Base-by-base conservation (phyloP, 352 stramenopile genomes). In the Phytophthora pisi region DNA sequence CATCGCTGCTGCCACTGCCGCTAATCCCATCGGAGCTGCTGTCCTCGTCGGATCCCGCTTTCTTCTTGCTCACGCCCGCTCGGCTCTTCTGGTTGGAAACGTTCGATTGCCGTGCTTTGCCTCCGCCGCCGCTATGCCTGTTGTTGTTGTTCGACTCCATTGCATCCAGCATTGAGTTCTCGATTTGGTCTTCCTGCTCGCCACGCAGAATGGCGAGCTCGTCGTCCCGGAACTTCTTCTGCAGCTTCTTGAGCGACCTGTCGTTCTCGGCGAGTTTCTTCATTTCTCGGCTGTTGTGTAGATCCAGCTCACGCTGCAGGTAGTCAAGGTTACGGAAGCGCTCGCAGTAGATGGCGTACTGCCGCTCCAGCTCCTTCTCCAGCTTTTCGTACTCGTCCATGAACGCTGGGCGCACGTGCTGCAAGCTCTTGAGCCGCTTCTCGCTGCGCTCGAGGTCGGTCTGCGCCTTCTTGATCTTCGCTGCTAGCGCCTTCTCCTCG, bases 381-480 rank as follows among this genome's bases (percentile, higher is more conserved):
- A 99, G 86, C 78, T 98, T 97, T 62, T 99, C 96, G 60, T 98
- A 98, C 75, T 99, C 97, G 77, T 99, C 96, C 91, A 98, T 98
- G 66, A 98, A 99, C 34, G 96, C 89, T 38, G 96, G 96, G 3
- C 95, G 81, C 59, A 99, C 93, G 62, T 95, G 90, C 62, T 98
- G 88, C 58, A 97, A 73, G 53, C 89, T 89, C 74, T 95, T 96
- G 52, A 99, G 79, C 0, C 96, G 84, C 79, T 99, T 99, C 55
- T 98, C 92, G 65, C 86, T 97, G 36, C 96, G 91, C 62, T 99
- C 96, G 0, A 99, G 79, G 60, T 99, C 97, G n/a, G 86, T 89
- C 62, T 97, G 86, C 28, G 92, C 88, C 72, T 98, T 98, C 69
- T 96, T 96, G 71, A 98, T 98, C 77, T 98, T 98, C 23, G 88